These are phyloP conservation scores for Oligophagozyma castellii DNA, from an alignment of 1,139 yeast genomes.

Conservation along the genomic window DNA sequence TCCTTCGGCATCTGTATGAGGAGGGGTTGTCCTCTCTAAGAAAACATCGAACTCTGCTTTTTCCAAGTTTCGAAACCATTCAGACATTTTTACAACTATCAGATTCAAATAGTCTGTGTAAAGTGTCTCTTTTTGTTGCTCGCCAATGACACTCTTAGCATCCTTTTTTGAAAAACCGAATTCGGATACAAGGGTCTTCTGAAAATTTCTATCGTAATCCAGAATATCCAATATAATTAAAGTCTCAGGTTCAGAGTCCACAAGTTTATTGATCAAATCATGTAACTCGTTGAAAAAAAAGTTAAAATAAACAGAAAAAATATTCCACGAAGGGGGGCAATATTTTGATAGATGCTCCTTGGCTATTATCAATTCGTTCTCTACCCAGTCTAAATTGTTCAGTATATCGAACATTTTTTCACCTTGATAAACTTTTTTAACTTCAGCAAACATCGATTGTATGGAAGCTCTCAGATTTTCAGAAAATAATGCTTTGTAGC, in stretches of 20 bases:
- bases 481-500: constrained; percentile 53
- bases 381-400: constrained; percentile 71
- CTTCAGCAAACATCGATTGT: constrained; percentile 51
- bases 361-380: constrained; percentile 60
- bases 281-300: constrained; percentile 62
- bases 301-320: constrained; percentile 46
- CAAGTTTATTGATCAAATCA: constrained; percentile 44
- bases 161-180: constrained; percentile 32
- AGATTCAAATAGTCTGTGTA: constrained; percentile 63
- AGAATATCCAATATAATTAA: constrained; percentile 48
- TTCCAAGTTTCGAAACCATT: constrained; percentile 64
- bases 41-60: constrained; percentile 52
- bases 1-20: constrained; percentile 58
- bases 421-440: constrained; percentile 44
- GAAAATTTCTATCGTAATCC: constrained; percentile 63
- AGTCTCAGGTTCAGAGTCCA: constrained; percentile 64
- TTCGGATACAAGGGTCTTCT: constrained; percentile 33
- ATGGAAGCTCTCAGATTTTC: constrained; percentile 48
- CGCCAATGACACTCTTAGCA: constrained; percentile 48
- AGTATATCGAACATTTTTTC: constrained; percentile 40
- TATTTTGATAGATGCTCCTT: constrained; percentile 43
- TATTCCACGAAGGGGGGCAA: constrained; percentile 61
- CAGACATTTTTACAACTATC: constrained; percentile 58
- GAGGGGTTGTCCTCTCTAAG: constrained; percentile 49
- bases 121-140: constrained; percentile 45